These are phyloP conservation scores for Apiospora pterosperma DNA, from an alignment of 2,329 filamentous ascomycete species.

Conservation along the genomic window DNA sequence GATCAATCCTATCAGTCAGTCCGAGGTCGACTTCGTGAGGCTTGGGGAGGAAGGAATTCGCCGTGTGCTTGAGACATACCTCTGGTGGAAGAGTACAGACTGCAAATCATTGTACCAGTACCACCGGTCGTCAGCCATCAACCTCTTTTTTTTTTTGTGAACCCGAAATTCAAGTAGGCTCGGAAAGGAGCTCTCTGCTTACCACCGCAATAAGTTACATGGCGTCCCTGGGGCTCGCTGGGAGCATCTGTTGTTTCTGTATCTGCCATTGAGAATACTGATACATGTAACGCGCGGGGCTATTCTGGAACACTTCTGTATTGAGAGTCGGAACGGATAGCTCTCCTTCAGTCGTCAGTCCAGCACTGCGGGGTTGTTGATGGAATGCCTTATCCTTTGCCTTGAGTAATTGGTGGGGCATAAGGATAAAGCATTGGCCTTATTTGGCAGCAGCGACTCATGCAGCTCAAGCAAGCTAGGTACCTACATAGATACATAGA, in stretches of 20 bases:
- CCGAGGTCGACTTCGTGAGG: neutral
- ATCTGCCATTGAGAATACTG: slow-evolving; percentile 45
- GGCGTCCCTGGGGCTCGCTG: slow-evolving; percentile 46
- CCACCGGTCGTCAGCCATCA: neutral
- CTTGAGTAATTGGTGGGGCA: neutral
- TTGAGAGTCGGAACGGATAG: neutral
- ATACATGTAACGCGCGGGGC: neutral
- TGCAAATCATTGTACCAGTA: slow-evolving; percentile 24
- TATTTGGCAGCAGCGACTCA: neutral
- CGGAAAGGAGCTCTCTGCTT: slow-evolving; percentile 27
- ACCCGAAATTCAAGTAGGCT: slow-evolving; percentile 5
- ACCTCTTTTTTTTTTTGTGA: neutral
- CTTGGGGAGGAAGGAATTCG: neutral
- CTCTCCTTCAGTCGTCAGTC: neutral
- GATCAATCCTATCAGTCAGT: slow-evolving; percentile 19
- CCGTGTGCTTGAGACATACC: slow-evolving; percentile 37
- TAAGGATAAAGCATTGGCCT: neutral
- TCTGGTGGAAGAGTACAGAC: slow-evolving; percentile 65
- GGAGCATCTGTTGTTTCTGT: slow-evolving; percentile 42
- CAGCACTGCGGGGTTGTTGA: neutral
- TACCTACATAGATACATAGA: too few species aligned
- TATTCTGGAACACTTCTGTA: neutral
- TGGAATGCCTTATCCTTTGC: neutral
- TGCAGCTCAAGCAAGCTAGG: neutral
- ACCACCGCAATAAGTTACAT: slow-evolving; percentile 58